These are phyloP conservation scores for Clavispora vitiphila DNA, from an alignment of 805 yeast genomes.

Conservation along the genomic window DNA sequence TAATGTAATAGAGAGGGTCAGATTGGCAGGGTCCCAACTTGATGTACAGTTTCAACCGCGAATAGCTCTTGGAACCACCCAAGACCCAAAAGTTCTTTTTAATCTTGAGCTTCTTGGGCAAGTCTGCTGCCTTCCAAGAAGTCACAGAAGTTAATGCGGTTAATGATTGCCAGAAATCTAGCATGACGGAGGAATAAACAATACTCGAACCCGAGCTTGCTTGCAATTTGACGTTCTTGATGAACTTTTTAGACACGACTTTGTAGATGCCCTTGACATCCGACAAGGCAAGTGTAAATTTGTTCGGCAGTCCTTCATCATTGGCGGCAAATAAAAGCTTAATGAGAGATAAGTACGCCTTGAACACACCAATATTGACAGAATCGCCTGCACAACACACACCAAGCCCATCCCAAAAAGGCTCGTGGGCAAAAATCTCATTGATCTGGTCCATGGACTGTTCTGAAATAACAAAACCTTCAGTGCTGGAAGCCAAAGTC, in stretches of 20 bases:
- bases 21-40: conserved; percentile 52
- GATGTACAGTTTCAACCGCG: conserved; percentile 44
- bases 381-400: conserved; percentile 19
- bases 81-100: conserved; percentile 50
- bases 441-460: conserved; percentile 14
- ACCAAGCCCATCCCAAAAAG: conserved; percentile 31
- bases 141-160: conserved; percentile 32
- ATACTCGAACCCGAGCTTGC: conserved; percentile 19
- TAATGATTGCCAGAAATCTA: conserved; percentile 47
- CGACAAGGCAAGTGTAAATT: conserved; percentile 11
- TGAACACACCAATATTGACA: conserved; percentile 29
- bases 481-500: conserved; percentile 15
- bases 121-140: conserved; percentile 6
- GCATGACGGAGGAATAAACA: conserved; percentile 41
- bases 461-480: conserved; percentile 7
- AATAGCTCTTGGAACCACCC: conserved; percentile 38
- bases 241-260: conserved; percentile 38
- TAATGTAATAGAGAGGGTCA: conserved; percentile 43
- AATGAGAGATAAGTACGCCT: conserved; percentile 11
- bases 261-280: conserved; percentile 31
- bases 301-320: conserved; percentile 10
- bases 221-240: conserved; percentile 39
- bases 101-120: conserved; percentile 18
- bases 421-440: conserved; percentile 22
- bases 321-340: conserved; percentile 7